Base-by-base conservation (phyloP, 2,329 filamentous ascomycete species). In the Beauveria caledonica region DNA sequence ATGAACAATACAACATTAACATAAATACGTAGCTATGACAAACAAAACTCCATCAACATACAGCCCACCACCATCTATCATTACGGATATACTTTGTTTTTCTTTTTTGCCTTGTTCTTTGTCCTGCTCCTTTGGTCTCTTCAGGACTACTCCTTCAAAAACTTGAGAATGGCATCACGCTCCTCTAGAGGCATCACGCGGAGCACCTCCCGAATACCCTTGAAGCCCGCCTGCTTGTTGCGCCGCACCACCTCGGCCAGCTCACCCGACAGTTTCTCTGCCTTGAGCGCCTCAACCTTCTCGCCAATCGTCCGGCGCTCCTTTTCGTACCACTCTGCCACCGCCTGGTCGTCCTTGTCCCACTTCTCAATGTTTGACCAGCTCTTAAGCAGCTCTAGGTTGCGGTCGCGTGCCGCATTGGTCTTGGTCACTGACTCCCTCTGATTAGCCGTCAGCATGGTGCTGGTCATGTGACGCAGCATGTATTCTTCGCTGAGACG, bases 401-500 rank as follows among this genome's bases (percentile, higher is more conserved):
- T 86, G 61, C 81, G 80, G 29, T 82, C 78, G 59, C 91, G 88
- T 49, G 78, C 73, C 62, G 82, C 78, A n/a, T 74, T 70, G 40
- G 79, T 74, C 68, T 79, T 76, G 66, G 73, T 71, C 17, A 71
- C 68, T 52, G 71, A 74, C 65, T 67, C 69, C 62, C 64, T 67
- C 51, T 65, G 62, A 8, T 65, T 64, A 36, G 63, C 50, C 51
- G 70, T 60, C 63, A 76, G 67, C 60, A 73, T 69, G 56, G 74
- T 74, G 51, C 77, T 70, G 5, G 78, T 80, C 84, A 99, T 90
- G 77, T 91, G 91, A 79, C 92, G 94, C 74, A 99, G 83, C 68
- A 99, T 91, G 75, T 95, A 90, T 78, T 99, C 94, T 79, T 99
- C 94, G 76, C 95, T 97, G 72, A 99, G 83, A 77, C 94, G 86